Percentiles rank a stretch among this genome's conserved stretches.
phyloP scores from a whole-genome alignment of 208 protist species.

The Porcisia hertigi region DNA sequence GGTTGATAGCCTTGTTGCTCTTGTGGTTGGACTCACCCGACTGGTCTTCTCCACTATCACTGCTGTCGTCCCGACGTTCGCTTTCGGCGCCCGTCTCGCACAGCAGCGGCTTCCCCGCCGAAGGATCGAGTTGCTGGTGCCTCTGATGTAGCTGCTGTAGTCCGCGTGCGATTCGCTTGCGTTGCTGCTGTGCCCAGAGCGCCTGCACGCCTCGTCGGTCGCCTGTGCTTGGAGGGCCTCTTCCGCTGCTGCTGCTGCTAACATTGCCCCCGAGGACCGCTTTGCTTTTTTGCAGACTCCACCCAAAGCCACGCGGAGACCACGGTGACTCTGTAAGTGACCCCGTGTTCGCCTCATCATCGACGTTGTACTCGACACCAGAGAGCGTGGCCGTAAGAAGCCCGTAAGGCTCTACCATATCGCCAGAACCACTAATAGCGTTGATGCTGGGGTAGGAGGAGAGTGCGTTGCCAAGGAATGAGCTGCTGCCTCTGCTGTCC shows the following conservation, averaged over 20 bases:
- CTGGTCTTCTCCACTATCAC: neutral
- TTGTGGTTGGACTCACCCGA: neutral
- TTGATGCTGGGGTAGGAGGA: slow-evolving; percentile 1
- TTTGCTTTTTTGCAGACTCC: neutral
- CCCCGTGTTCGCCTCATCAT: slow-evolving; percentile 22
- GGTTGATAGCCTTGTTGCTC: neutral
- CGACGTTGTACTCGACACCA: slow-evolving; percentile 29
- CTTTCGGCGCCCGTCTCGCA: neutral
- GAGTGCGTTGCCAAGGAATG: neutral
- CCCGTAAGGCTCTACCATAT: slow-evolving; percentile 4
- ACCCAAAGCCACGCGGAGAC: neutral
- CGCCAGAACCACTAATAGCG: neutral
- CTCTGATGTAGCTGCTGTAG: slow-evolving; percentile 22
- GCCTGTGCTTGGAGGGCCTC: neutral
- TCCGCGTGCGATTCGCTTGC: slow-evolving; percentile 25
- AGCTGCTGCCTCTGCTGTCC: neutral
- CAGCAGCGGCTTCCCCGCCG: neutral
- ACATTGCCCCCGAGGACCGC: neutral
- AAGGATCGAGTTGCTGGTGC: neutral
- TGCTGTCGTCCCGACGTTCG: neutral
- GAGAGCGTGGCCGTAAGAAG: slow-evolving; percentile 25
- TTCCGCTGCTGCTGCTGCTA: neutral
- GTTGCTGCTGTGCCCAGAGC: slow-evolving; percentile 31
- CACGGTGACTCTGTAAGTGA: neutral
- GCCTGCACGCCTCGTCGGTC: slow-evolving; percentile 14